A percentile compares a stretch with the other conserved stretches of the same genome.
Conservation (phyloP, 1,139 yeast species). For the Candida pseudoviswanathii region DNA sequence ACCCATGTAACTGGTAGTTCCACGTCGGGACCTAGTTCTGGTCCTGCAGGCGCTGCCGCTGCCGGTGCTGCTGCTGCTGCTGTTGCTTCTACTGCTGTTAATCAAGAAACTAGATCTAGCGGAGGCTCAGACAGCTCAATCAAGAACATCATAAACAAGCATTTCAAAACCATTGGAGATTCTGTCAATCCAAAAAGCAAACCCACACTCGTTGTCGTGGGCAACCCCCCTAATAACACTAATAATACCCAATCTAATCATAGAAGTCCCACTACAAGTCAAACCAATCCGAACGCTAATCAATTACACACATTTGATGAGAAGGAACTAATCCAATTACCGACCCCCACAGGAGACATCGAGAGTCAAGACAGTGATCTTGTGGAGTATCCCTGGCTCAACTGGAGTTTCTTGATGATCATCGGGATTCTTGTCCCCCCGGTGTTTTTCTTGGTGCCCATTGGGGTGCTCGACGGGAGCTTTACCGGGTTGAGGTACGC, state of each 20-base stretch:
- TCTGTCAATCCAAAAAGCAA: background rate
- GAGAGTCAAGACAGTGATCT: conserved; percentile 18
- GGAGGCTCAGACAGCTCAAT: conserved; percentile 4
- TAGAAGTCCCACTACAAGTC: background rate
- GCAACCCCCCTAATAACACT: background rate
- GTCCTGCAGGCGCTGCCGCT: background rate
- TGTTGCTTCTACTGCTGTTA: conserved; percentile 1
- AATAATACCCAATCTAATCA: conserved; percentile 1
- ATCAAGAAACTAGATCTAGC: conserved; percentile 3
- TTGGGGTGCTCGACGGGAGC: conserved; percentile 37
- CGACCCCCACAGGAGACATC: conserved; percentile 17
- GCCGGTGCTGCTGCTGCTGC: background rate
- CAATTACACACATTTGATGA: conserved; percentile 4
- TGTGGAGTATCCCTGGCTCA: conserved; percentile 20
- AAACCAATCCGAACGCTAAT: background rate
- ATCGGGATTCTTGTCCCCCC: conserved; percentile 40
- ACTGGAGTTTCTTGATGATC: conserved; percentile 25
- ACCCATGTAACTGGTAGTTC: background rate
- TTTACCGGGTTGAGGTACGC: conserved; percentile 22
- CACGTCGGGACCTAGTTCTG: too few relatives aligned
- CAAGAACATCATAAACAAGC: conserved; percentile 2
- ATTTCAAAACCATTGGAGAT: conserved; percentile 5
- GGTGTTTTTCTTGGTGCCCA: conserved; percentile 30
- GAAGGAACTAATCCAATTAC: conserved; percentile 1
- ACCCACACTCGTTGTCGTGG: background rate